Evolutionary conservation across 148 eudicot species (phyloP).

Genomic region (Oxyria digyna): DNA sequence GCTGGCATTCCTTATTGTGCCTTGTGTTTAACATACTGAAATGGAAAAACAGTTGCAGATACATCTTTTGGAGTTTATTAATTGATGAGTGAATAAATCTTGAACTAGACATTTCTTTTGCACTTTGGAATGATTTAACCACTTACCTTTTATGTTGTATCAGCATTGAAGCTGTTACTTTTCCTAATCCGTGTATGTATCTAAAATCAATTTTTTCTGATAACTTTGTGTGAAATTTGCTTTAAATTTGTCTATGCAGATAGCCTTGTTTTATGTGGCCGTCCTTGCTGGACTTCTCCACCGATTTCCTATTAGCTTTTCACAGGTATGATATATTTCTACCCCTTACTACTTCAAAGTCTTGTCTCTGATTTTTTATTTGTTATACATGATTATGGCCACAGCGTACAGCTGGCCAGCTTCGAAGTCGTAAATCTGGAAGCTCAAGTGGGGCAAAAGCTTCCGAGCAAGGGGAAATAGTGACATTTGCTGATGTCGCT

Average conservation of each 20-base stretch:
- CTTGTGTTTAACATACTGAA: neutral
- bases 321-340: constrained; percentile 44
- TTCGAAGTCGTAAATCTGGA: constrained; percentile 77
- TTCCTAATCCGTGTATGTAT: neutral
- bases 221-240: neutral
- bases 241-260: constrained; percentile 30
- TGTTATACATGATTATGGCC: neutral
- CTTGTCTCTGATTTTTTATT: constrained; percentile 8
- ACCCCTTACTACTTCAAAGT: neutral
- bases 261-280: constrained; percentile 71
- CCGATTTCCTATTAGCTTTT: constrained; percentile 65
- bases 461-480: constrained; percentile 61
- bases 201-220: neutral
- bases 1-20: neutral
- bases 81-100: neutral
- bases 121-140: neutral
- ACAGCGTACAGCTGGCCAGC: constrained; percentile 76
- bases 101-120: neutral
- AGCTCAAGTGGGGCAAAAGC: constrained; percentile 62
- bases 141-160: neutral
- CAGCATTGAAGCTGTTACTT: constrained; percentile 20
- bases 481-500: constrained; percentile 94
- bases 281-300: constrained; percentile 72
- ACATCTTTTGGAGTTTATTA: neutral
- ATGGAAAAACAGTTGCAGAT: neutral